Percentiles rank a stretch among this genome's conserved stretches.
Conservation (phyloP, 495 filamentous ascomycete genomes). For the Penicillium cataractarum region DNA sequence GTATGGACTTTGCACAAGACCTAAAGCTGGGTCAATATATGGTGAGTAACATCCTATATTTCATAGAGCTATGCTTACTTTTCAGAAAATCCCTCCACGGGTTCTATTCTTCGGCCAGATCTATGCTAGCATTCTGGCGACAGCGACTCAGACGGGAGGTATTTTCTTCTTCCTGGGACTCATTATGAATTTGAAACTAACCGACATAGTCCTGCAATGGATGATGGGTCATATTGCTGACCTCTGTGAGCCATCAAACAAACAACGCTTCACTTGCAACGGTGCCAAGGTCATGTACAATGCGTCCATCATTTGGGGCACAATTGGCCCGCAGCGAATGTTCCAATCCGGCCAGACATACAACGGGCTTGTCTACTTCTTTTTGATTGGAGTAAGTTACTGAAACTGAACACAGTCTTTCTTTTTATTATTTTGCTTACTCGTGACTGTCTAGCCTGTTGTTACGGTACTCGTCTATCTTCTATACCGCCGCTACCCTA, state of each 20-base stretch:
- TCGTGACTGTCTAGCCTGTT: background rate
- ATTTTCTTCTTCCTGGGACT: background rate
- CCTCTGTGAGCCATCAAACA: background rate
- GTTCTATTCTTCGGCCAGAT: background rate
- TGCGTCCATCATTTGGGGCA: background rate
- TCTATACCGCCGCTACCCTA: background rate
- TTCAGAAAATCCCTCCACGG: background rate
- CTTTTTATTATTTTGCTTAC: background rate
- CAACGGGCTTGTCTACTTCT: background rate
- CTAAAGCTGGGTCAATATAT: background rate
- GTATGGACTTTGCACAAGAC: background rate
- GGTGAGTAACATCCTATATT: background rate
- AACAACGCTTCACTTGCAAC: background rate
- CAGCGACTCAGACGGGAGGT: background rate
- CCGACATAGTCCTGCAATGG: background rate
- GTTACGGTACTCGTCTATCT: background rate
- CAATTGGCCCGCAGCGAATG: background rate
- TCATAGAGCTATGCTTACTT: background rate
- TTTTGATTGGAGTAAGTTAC: background rate
- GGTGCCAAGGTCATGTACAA: slow-evolving; percentile 3
- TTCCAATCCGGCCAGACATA: background rate
- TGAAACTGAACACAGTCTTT: background rate
- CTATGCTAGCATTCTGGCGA: background rate
- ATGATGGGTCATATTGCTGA: background rate
- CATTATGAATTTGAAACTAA: background rate